Conservation (phyloP, 1,139 yeast species). For the Yamadazyma siamensis region DNA sequence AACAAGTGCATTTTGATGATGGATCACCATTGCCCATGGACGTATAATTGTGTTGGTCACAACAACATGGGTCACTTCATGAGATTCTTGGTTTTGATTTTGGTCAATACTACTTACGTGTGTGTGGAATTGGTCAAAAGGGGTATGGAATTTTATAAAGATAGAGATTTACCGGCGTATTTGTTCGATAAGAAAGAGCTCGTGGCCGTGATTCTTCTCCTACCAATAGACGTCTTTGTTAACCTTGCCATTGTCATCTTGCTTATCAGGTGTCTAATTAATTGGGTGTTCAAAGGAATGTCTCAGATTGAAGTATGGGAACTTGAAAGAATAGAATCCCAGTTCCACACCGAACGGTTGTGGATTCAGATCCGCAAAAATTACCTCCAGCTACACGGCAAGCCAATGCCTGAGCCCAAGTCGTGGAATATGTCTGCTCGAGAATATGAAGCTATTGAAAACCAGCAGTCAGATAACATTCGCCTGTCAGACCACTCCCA, state of each 20-base stretch:
- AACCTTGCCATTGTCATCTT: constrained; percentile 55
- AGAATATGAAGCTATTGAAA: constrained; percentile 12
- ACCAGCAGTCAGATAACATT: neutral
- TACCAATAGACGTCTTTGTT: constrained; percentile 59
- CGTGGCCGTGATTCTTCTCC: constrained; percentile 50
- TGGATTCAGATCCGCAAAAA: constrained; percentile 52
- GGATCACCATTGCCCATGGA: constrained; percentile 99
- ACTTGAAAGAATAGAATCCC: constrained; percentile 71
- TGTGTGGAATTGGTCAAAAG: constrained; percentile 41
- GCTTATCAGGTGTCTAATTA: constrained; percentile 56
- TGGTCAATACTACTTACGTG: constrained; percentile 52
- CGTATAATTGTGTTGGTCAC: constrained; percentile 83
- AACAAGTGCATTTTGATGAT: constrained; percentile 66
- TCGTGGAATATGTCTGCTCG: constrained; percentile 41
- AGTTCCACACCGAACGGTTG: constrained; percentile 50
- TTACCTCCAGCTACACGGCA: constrained; percentile 40
- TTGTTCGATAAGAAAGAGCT: constrained; percentile 53
- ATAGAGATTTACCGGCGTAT: constrained; percentile 58
- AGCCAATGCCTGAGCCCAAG: constrained; percentile 41
- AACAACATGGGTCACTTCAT: constrained; percentile 78
- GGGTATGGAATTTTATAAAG: constrained; percentile 45
- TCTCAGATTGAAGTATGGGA: constrained; percentile 96
- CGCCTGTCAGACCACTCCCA: neutral
- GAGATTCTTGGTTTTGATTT: constrained; percentile 71
- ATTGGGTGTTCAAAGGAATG: constrained; percentile 63